Conservation (phyloP, 495 filamentous ascomycete species). For the Amniculicola lignicola region DNA sequence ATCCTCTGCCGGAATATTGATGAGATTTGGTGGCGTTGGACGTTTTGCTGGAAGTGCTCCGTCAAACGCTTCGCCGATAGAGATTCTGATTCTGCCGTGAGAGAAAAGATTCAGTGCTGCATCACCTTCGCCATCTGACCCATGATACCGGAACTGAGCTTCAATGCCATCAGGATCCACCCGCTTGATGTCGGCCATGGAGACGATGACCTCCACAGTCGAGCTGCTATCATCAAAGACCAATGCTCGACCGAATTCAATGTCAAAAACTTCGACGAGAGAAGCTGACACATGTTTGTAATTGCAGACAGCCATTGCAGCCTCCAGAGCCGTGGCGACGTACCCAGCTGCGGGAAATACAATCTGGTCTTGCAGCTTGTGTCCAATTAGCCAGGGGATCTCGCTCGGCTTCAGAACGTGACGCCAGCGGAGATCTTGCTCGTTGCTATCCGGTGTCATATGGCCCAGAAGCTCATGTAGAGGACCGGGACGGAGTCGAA, state of each 20-base stretch:
- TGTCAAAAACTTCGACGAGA: background rate
- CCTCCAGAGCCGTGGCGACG: conserved; percentile 3
- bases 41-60: background rate
- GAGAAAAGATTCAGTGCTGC: background rate
- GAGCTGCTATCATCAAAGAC: background rate
- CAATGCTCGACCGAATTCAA: background rate
- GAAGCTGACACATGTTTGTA: background rate
- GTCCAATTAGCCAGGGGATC: conserved; percentile 1
- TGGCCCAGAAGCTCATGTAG: background rate
- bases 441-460: background rate
- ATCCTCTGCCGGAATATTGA: background rate
- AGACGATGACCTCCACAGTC: background rate
- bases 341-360: conserved; percentile 16
- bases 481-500: background rate
- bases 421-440: background rate
- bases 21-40: background rate
- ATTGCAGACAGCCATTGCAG: background rate
- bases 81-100: background rate
- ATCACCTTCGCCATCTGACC: background rate
- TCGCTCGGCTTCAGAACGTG: background rate
- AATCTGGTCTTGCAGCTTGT: background rate
- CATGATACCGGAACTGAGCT: background rate
- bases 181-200: background rate
- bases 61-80: background rate
- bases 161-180: background rate